These are phyloP conservation scores for Noccaea caerulescens DNA, from an alignment of 345 rosid genomes.

Conservation along the genomic window DNA sequence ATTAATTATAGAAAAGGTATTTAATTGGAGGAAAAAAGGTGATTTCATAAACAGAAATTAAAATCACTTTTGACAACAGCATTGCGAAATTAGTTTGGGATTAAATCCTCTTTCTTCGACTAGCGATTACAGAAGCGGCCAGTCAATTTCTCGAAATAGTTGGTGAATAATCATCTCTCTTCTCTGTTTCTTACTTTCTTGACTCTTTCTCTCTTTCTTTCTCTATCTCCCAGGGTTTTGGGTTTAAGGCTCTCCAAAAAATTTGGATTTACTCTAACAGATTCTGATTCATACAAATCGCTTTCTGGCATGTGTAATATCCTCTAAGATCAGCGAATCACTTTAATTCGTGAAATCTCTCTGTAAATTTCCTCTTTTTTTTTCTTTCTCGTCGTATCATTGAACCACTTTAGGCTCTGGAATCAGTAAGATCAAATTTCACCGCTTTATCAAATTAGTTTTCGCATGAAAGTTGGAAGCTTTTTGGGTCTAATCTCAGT, in stretches of 20 bases:
- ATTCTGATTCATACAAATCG: constrained; percentile 12
- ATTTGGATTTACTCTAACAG: constrained; percentile 29
- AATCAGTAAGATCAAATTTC: constrained; percentile 29
- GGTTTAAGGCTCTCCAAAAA: constrained; percentile 39
- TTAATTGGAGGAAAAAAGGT: neutral
- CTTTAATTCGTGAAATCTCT: neutral
- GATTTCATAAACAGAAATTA: neutral
- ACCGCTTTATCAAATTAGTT: constrained; percentile 13
- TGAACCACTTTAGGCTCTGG: neutral
- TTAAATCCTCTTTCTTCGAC: constrained; percentile 1
- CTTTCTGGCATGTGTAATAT: constrained; percentile 1
- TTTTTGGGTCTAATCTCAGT: constrained; percentile 14
- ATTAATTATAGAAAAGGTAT: neutral
- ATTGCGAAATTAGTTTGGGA: constrained; percentile 8
- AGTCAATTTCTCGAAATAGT: constrained; percentile 27
- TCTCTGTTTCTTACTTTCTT: constrained; percentile 6
- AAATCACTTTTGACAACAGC: constrained; percentile 3
- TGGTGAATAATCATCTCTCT: constrained; percentile 31
- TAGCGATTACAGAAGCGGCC: constrained; percentile 10
- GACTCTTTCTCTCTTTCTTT: constrained; percentile 15
- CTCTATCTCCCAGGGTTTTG: constrained; percentile 29
- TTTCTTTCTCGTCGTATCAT: neutral
- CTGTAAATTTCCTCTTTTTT: neutral
- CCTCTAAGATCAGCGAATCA: constrained; percentile 22
- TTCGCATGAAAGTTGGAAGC: constrained; percentile 20